phyloP scores from a whole-genome alignment of 2,329 filamentous ascomycete genomes.

The Penicillium corylophilum region DNA sequence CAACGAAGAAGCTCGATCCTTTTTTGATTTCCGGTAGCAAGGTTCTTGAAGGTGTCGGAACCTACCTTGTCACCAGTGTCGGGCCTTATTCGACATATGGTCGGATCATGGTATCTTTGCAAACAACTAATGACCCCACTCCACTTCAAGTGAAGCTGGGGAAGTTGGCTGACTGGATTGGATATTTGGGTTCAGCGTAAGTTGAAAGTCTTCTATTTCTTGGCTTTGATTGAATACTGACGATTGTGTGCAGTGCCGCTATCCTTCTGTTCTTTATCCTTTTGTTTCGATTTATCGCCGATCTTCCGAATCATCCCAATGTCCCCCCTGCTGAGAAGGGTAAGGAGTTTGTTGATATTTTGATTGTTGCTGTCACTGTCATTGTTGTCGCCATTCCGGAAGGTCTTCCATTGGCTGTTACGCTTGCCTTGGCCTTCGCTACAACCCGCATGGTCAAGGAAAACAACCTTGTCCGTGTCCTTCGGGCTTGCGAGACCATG shows the following conservation, averaged over 20 bases:
- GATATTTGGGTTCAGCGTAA: slow-evolving; percentile 69
- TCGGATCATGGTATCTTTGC: slow-evolving; percentile 71
- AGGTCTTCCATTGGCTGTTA: slow-evolving; percentile 75
- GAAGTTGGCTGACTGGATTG: slow-evolving; percentile 73
- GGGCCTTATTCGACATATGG: slow-evolving; percentile 73
- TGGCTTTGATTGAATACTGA: slow-evolving; percentile 5
- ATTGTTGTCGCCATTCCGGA: slow-evolving; percentile 77
- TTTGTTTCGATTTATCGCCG: slow-evolving; percentile 78
- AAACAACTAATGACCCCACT: slow-evolving; percentile 72
- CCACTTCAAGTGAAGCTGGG: slow-evolving; percentile 76
- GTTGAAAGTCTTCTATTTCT: background rate
- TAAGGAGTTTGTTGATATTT: slow-evolving; percentile 71
- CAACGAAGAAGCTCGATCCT: slow-evolving; percentile 60
- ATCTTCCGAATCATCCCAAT: slow-evolving; percentile 55
- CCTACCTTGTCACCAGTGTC: slow-evolving; percentile 71
- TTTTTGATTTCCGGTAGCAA: slow-evolving; percentile 80
- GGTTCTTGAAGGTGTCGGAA: slow-evolving; percentile 74
- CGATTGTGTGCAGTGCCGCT: slow-evolving; percentile 49
- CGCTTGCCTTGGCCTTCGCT: slow-evolving; percentile 72
- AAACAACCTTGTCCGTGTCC: slow-evolving; percentile 72
- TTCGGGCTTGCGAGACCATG: slow-evolving; percentile 79
- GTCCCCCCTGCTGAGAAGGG: slow-evolving; percentile 68
- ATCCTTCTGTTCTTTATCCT: slow-evolving; percentile 81
- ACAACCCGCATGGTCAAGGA: slow-evolving; percentile 75
- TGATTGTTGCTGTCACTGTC: slow-evolving; percentile 76